Base-by-base conservation (phyloP, 768 basidiomycete genomes). In the Terana coerulea region DNA sequence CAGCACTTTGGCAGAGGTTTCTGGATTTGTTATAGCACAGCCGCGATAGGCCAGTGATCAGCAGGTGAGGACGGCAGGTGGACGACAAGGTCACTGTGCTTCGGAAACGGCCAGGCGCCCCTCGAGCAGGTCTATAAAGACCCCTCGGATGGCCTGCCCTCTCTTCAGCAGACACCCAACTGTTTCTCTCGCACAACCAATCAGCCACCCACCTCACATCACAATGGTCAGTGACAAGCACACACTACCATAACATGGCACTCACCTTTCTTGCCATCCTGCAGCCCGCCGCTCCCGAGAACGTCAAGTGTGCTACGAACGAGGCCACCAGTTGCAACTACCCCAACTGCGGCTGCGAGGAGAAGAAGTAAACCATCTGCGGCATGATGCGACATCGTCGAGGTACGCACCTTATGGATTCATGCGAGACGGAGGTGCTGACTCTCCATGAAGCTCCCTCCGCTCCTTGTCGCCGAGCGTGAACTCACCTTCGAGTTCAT, bases 341-440 rank as follows among this genome's bases (percentile, higher is more conserved):
- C 50, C 55, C 55, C 24, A 44, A 52, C 45, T 56, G 55, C 42
- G 55, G 25, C 17, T 56, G 55, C 46, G 55, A 44, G 37, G 39
- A 37, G 21, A 47, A 55, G 49, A 51, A 51, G 50, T 54, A 48
- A 49, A 30, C 40, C 26, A 11, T 30, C 29, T 39, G 17, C 37
- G 10, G 17, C 37, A 39, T 39, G 37, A 19, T n/a, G n/a, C n/a
- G n/a, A n/a, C n/a, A n/a, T n/a, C n/a, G n/a, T n/a, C n/a, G n/a
- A n/a, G n/a, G n/a, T n/a, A n/a, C n/a, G n/a, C n/a, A n/a, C n/a
- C n/a, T n/a, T n/a, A n/a, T n/a, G n/a, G n/a, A n/a, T n/a, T n/a
- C n/a, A n/a, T n/a, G n/a, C n/a, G n/a, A n/a, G n/a, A n/a, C n/a
- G n/a, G n/a, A n/a, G n/a, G n/a, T n/a, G n/a, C n/a, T n/a, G n/a